Conservation (phyloP, 208 protist species). For the Wallacemonas sp. region DNA sequence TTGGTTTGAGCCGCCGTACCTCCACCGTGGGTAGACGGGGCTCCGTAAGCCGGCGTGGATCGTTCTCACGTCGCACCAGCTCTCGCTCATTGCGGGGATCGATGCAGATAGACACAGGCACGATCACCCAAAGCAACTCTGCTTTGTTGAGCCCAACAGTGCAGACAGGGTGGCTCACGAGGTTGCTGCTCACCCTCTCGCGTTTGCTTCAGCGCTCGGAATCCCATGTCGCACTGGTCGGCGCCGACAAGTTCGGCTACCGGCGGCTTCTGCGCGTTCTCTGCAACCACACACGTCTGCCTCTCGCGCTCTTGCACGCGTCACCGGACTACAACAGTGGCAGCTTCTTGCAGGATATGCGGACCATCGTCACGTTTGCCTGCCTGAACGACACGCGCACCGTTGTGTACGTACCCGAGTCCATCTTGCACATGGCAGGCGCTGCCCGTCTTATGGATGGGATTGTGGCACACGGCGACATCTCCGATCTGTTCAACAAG, state of each 20-base stretch:
- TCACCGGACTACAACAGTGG: constrained; percentile 15
- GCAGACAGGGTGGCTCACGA: constrained; percentile 58
- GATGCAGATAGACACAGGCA: not conserved
- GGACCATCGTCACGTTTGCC: constrained; percentile 36
- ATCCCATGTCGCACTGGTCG: constrained; percentile 50
- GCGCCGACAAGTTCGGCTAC: constrained; percentile 41
- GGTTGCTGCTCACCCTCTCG: constrained; percentile 18
- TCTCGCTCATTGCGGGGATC: constrained; percentile 2
- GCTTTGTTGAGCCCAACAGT: constrained; percentile 24
- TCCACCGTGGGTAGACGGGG: not conserved
- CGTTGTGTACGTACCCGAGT: constrained; percentile 51
- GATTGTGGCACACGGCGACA: constrained; percentile 61
- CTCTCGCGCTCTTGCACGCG: constrained; percentile 51
- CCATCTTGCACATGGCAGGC: constrained; percentile 38
- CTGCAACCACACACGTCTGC: constrained; percentile 38
- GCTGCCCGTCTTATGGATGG: constrained; percentile 51
- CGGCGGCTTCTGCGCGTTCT: constrained; percentile 57
- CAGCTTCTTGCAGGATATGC: constrained; percentile 55
- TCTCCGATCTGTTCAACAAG: constrained; percentile 60
- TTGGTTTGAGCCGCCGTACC: not conserved
- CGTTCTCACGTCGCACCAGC: not conserved
- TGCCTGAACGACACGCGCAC: constrained; percentile 51
- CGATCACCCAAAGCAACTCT: not conserved
- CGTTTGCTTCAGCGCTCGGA: constrained; percentile 24
- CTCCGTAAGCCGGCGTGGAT: not conserved